phyloP scores from a whole-genome alignment of 768 basidiomycete genomes.

The Leccinellum albellum region DNA sequence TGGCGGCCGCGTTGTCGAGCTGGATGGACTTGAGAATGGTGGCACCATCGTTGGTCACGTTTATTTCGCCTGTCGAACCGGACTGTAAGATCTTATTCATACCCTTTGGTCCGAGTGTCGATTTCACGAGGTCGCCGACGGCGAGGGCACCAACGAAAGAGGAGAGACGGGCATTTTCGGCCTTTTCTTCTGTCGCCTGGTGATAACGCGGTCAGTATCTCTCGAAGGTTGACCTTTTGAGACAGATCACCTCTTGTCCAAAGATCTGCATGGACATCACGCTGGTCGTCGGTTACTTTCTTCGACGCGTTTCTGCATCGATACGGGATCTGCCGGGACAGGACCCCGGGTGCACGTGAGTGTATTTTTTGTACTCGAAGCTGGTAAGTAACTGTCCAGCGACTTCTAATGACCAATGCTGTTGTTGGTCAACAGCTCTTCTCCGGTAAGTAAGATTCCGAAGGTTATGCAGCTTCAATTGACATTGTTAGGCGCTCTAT shows the following conservation, averaged over 20 bases:
- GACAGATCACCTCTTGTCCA: conserved; percentile 48
- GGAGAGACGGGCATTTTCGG: conserved; percentile 95
- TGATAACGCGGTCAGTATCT: conserved; percentile 4
- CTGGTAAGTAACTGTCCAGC: background rate
- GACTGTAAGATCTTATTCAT: conserved; percentile 99
- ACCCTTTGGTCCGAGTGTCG: conserved; percentile 96
- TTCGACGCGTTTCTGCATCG: background rate
- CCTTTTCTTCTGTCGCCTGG: conserved; percentile 89
- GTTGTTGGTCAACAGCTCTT: conserved; percentile 27
- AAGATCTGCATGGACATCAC: conserved; percentile 62
- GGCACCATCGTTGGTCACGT: conserved; percentile 97
- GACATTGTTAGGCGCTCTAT: conserved; percentile 56
- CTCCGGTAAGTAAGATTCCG: conserved; percentile 19
- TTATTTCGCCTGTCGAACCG: conserved; percentile 83
- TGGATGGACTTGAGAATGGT: conserved; percentile 97
- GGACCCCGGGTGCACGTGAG: background rate
- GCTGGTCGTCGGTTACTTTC: too few relatives aligned
- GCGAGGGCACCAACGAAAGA: conserved; percentile 98
- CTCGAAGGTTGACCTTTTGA: background rate
- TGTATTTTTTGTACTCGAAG: background rate
- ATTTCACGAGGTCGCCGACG: conserved; percentile 96
- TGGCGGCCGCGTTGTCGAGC: conserved; percentile 97
- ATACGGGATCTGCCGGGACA: background rate
- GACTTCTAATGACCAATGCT: conserved; percentile 22
- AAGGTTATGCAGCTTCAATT: background rate